Evolutionary conservation across 2,329 filamentous ascomycete species (phyloP).

Genomic region (Xylogone sp.): DNA sequence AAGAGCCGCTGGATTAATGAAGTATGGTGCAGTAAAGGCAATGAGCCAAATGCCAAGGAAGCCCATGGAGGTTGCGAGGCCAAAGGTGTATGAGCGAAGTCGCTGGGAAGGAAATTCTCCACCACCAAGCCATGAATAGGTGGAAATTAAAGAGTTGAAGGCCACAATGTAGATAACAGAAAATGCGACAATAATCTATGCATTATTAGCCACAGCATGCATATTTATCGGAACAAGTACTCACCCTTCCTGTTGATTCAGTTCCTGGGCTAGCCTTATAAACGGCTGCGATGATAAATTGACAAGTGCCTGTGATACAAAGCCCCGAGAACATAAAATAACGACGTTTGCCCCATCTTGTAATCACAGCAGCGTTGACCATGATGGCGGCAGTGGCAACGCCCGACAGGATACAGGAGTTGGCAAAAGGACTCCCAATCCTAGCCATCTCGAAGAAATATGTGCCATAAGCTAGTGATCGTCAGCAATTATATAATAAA

Average conservation of each 20-base stretch:
- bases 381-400: conserved; percentile 51
- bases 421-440: conserved; percentile 51
- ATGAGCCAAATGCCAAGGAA: conserved; percentile 49
- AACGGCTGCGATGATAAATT: conserved; percentile 49
- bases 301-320: conserved; percentile 46
- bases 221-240: background rate
- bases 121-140: conserved; percentile 54
- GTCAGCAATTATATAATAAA: background rate
- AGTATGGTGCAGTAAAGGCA: conserved; percentile 56
- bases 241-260: conserved; percentile 32
- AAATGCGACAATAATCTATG: conserved; percentile 44
- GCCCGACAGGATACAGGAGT: conserved; percentile 50
- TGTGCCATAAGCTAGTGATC: conserved; percentile 44
- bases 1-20: conserved; percentile 50
- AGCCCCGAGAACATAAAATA: conserved; percentile 49
- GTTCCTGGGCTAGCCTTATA: conserved; percentile 42
- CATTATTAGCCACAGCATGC: background rate
- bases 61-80: conserved; percentile 47
- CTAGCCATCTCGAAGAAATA: conserved; percentile 60
- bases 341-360: conserved; percentile 48
- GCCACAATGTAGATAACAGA: conserved; percentile 28
- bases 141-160: conserved; percentile 27
- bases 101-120: conserved; percentile 55
- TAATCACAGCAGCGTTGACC: conserved; percentile 49
- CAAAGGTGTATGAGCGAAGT: conserved; percentile 53